phyloP scores from a whole-genome alignment of 2,329 filamentous ascomycete species.

The Elsinoe perseae region DNA sequence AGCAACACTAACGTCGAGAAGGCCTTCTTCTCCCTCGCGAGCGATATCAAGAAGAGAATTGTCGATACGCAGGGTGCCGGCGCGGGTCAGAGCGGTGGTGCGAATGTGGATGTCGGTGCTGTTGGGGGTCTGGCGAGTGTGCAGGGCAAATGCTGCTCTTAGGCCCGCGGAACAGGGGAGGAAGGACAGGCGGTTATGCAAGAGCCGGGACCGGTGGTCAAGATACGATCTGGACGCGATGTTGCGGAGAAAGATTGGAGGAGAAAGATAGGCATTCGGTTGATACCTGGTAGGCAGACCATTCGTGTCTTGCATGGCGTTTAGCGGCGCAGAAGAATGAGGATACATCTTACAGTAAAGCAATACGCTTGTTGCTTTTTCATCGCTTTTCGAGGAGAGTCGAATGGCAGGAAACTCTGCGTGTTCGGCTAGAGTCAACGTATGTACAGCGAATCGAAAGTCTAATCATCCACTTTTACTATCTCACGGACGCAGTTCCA shows the following conservation, averaged over 20 bases:
- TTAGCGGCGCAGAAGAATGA: conserved; percentile 1
- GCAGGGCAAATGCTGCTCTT: conserved; percentile 57
- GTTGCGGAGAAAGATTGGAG: neutral
- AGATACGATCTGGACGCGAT: no score
- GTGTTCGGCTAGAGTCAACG: neutral
- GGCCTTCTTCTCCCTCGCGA: conserved; percentile 90
- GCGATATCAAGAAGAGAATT: conserved; percentile 96
- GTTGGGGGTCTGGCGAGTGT: conserved; percentile 25
- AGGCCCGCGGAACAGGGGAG: conserved; percentile 18
- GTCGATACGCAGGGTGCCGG: conserved; percentile 61
- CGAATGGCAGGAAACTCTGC: neutral
- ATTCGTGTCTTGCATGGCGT: conserved; percentile 5
- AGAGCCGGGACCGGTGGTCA: neutral
- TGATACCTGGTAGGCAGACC: conserved; percentile 12
- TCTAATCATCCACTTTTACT: neutral
- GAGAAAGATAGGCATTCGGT: neutral
- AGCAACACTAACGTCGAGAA: conserved; percentile 99
- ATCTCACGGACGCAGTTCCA: neutral
- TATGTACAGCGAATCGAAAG: conserved; percentile 13
- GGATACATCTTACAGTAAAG: neutral
- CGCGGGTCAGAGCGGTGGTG: neutral
- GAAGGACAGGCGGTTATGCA: neutral
- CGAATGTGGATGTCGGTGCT: conserved; percentile 26
- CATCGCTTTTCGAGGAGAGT: neutral
- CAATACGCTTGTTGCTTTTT: neutral